Percentiles rank a stretch among this genome's conserved stretches.
These are phyloP conservation scores for Coniochaeta sp. DNA, from an alignment of 2,329 filamentous ascomycete species.

Conservation along the genomic window DNA sequence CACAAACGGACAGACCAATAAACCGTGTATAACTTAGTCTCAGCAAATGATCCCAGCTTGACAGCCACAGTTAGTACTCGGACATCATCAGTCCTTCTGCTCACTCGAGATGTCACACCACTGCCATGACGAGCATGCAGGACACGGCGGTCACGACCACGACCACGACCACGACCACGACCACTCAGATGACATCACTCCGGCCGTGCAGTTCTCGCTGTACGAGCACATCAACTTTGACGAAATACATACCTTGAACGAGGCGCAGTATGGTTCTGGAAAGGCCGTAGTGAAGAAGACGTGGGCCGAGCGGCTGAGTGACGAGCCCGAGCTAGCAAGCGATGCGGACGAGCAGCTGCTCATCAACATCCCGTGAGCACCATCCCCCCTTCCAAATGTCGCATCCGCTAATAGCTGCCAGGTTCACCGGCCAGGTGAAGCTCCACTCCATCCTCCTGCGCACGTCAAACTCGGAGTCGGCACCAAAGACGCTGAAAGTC, in stretches of 20 bases:
- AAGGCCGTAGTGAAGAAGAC: constrained; percentile 79
- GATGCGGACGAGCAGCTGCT: constrained; percentile 91
- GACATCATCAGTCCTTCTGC: background rate
- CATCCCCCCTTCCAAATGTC: background rate
- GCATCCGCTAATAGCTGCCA: constrained; percentile 23
- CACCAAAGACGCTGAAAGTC: constrained; percentile 77
- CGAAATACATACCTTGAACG: constrained; percentile 78
- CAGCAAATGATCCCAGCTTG: too few species aligned
- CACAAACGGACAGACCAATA: too few species aligned
- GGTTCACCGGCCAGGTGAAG: constrained; percentile 90
- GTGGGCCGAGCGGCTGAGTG: constrained; percentile 71
- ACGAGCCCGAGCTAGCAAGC: constrained; percentile 70
- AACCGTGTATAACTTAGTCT: too few species aligned
- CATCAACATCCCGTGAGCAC: constrained; percentile 77
- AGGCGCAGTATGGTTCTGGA: constrained; percentile 61
- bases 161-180: constrained; percentile 63
- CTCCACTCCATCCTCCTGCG: constrained; percentile 85
- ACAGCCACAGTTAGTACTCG: too few species aligned
- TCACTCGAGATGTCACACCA: constrained; percentile 22
- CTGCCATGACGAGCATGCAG: constrained; percentile 43
- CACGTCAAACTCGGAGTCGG: constrained; percentile 61
- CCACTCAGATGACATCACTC: constrained; percentile 86
- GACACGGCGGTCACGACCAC: constrained; percentile 43
- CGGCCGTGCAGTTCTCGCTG: constrained; percentile 81
- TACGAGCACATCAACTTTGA: constrained; percentile 92